These are phyloP conservation scores for Lactarius hatsudake DNA, from an alignment of 768 basidiomycete genomes.

Conservation along the genomic window DNA sequence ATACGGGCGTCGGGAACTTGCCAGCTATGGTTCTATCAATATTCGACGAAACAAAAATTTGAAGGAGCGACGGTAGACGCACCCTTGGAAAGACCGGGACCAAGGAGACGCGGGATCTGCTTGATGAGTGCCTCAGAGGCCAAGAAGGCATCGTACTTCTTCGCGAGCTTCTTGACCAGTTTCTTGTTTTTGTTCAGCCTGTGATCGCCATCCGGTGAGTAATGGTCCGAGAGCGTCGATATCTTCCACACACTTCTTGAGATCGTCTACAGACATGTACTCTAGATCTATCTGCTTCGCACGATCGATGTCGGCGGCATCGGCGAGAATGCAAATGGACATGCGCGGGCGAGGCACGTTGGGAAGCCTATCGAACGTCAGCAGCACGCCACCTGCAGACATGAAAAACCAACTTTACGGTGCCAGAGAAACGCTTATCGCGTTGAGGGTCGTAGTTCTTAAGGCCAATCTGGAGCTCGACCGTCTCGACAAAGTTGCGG, in stretches of 20 bases:
- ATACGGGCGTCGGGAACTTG: constrained; percentile 98
- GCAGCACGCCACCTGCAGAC: background rate
- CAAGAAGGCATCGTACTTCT: constrained; percentile 99
- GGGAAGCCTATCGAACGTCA: constrained; percentile 61
- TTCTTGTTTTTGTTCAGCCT: constrained; percentile 99
- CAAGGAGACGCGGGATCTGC: constrained; percentile 99
- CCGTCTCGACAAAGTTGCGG: constrained; percentile 94
- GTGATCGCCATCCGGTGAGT: background rate
- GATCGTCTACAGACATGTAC: constrained; percentile 99
- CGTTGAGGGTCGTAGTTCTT: constrained; percentile 99
- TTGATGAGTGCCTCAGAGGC: constrained; percentile 97
- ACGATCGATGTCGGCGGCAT: constrained; percentile 97
- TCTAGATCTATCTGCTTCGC: constrained; percentile 97
- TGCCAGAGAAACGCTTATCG: constrained; percentile 99
- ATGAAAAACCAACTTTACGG: constrained; percentile 73
- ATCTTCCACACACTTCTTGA: constrained; percentile 80
- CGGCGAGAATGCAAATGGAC: constrained; percentile 99
- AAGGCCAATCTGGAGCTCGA: constrained; percentile 94
- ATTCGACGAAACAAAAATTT: background rate
- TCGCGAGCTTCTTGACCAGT: constrained; percentile 99
- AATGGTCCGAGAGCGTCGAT: background rate
- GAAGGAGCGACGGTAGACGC: constrained; percentile 26
- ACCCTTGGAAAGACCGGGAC: constrained; percentile 99
- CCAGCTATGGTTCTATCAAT: constrained; percentile 57
- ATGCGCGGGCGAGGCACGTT: constrained; percentile 98